Conservation (phyloP, 176 grass and related monocot species). For the Olyra latifolia region DNA sequence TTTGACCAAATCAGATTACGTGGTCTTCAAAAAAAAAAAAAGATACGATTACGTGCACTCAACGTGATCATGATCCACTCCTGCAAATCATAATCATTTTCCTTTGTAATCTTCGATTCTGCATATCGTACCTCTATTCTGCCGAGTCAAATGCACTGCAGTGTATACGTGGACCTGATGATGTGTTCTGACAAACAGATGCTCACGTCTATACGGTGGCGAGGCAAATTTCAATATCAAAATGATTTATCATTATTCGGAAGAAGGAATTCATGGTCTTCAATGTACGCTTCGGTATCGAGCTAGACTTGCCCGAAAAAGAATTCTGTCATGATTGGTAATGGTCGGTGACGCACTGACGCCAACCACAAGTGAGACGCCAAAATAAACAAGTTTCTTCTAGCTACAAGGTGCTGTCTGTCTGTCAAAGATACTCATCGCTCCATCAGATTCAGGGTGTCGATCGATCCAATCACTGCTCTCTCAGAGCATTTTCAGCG, state of each 20-base stretch:
- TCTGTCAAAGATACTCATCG: too few relatives aligned
- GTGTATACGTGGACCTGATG: neutral
- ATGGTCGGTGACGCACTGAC: neutral
- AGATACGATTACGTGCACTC: slow-evolving; percentile 8
- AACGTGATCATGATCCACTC: neutral
- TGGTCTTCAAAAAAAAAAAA: too few relatives aligned
- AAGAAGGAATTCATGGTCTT: neutral
- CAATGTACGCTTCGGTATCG: neutral
- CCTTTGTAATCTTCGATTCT: too few relatives aligned
- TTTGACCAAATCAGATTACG: too few relatives aligned
- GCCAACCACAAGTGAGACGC: neutral
- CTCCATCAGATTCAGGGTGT: slow-evolving; percentile 9
- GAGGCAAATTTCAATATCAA: neutral
- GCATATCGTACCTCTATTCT: neutral
- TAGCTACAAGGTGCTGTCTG: neutral
- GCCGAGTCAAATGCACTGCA: neutral
- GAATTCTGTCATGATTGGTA: neutral
- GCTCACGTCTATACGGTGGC: neutral
- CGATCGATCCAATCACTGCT: neutral
- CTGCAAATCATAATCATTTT: neutral
- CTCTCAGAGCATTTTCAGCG: neutral
- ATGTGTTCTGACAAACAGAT: neutral
- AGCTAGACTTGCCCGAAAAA: neutral
- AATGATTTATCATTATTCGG: neutral
- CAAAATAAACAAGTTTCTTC: neutral